Percentiles rank a stretch among this genome's conserved stretches.
phyloP scores from a whole-genome alignment of 2,329 filamentous ascomycete genomes.

The Cytospora schulzeri region DNA sequence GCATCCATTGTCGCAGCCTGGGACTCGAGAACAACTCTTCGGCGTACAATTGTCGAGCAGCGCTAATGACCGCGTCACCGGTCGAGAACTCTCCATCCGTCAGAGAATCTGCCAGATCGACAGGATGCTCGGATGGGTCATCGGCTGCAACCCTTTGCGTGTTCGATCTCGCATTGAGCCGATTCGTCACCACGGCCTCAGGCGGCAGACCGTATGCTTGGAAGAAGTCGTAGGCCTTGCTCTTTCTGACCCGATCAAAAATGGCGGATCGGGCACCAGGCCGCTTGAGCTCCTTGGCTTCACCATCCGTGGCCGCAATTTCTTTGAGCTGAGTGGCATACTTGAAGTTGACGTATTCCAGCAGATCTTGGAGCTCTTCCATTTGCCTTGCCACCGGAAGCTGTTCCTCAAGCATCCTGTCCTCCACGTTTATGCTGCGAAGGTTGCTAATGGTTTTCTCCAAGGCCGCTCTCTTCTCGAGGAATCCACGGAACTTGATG shows the following conservation, averaged over 20 bases:
- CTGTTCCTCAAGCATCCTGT: constrained; percentile 79
- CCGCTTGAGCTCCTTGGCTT: constrained; percentile 70
- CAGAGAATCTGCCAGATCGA: constrained; percentile 83
- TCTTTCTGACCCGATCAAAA: constrained; percentile 81
- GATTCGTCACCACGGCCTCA: constrained; percentile 86
- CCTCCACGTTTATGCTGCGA: constrained; percentile 64
- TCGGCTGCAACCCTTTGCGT: constrained; percentile 82
- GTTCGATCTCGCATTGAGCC: constrained; percentile 59
- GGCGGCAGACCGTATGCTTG: constrained; percentile 88
- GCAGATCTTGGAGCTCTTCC: constrained; percentile 94
- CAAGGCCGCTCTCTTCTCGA: constrained; percentile 88
- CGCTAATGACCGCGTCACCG: constrained; percentile 72
- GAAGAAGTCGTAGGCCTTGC: constrained; percentile 80
- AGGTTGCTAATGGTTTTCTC: constrained; percentile 78
- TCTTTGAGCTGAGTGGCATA: constrained; percentile 86
- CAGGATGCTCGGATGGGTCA: constrained; percentile 76
- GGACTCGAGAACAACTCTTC: constrained; percentile 90
- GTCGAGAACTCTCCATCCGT: constrained; percentile 74
- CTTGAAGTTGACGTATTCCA: constrained; percentile 95
- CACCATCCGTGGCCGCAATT: constrained; percentile 64
- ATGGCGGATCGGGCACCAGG: constrained; percentile 80
- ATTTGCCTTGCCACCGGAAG: constrained; percentile 79
- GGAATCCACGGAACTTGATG: constrained; percentile 88
- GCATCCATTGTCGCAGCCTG: constrained; percentile 84
- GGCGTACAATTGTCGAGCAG: constrained; percentile 83